phyloP scores from a whole-genome alignment of 768 basidiomycete species.

The Suillus brevipes region DNA sequence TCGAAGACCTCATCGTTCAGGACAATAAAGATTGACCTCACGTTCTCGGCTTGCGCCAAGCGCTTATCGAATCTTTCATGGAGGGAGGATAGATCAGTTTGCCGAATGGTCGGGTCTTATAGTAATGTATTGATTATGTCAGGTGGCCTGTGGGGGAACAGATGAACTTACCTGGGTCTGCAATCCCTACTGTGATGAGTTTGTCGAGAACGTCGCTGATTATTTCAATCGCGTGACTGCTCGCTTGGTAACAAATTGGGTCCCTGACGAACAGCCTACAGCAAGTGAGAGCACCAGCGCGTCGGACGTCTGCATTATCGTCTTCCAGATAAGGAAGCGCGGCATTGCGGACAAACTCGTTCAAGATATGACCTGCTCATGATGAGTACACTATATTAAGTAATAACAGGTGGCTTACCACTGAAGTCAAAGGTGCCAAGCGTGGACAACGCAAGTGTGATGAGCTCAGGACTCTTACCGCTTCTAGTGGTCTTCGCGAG shows the following conservation, averaged over 20 bases:
- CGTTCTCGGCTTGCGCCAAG: constrained; percentile 96
- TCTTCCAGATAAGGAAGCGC: constrained; percentile 94
- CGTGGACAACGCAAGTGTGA: constrained; percentile 83
- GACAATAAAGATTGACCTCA: constrained; percentile 95
- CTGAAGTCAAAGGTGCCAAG: constrained; percentile 94
- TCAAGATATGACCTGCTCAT: constrained; percentile 77
- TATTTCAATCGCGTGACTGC: constrained; percentile 93
- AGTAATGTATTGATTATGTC: constrained; percentile 12
- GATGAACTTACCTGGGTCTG: constrained; percentile 76
- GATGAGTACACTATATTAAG: background rate
- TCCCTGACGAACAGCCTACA: constrained; percentile 91
- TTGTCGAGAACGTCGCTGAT: constrained; percentile 99
- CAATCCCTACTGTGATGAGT: constrained; percentile 90
- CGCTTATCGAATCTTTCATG: constrained; percentile 96
- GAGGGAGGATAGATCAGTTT: constrained; percentile 81
- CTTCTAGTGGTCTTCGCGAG: constrained; percentile 40
- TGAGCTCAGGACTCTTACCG: constrained; percentile 65
- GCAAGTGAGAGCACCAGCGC: constrained; percentile 89
- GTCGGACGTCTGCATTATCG: constrained; percentile 83
- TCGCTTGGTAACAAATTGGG: constrained; percentile 94
- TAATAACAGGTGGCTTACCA: constrained; percentile 46
- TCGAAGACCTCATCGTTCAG: constrained; percentile 96
- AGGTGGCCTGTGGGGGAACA: background rate
- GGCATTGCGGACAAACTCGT: constrained; percentile 92
- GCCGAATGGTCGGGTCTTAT: constrained; percentile 73